phyloP scores from a whole-genome alignment of 1,284 basidiomycete genomes.

The Cutaneotrichosporon sp. region DNA sequence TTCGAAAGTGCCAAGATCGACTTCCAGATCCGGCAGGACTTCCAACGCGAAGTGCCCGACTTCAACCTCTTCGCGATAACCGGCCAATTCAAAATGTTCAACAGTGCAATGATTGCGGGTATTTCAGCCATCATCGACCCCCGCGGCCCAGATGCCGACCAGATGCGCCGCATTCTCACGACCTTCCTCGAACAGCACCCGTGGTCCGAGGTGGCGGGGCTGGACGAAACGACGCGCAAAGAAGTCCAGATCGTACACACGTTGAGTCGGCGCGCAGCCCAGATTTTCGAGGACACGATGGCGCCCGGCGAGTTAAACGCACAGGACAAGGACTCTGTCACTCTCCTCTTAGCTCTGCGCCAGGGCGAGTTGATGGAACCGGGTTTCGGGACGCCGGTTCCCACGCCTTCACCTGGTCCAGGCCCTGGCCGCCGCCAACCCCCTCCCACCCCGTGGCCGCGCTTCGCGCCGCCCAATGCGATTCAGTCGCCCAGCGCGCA shows the following conservation, averaged over 20 bases:
- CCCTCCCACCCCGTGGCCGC: conserved; percentile 19
- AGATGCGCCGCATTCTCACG: conserved; percentile 50
- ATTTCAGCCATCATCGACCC: conserved; percentile 54
- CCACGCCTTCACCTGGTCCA: background rate
- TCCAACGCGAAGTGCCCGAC: conserved; percentile 45
- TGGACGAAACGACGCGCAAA: conserved; percentile 52
- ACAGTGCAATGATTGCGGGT: conserved; percentile 53
- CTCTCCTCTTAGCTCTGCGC: conserved; percentile 46
- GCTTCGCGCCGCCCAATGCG: conserved; percentile 12
- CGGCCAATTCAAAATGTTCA: conserved; percentile 51
- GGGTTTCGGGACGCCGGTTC: conserved; percentile 1
- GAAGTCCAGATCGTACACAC: conserved; percentile 54
- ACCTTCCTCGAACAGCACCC: conserved; percentile 52
- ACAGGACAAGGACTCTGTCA: conserved; percentile 48
- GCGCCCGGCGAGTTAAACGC: conserved; percentile 42
- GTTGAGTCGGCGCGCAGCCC: conserved; percentile 46
- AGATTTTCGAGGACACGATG: conserved; percentile 49
- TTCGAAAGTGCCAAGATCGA: conserved; percentile 52
- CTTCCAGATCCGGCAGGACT: conserved; percentile 48
- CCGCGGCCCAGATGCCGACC: conserved; percentile 45
- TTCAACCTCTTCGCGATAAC: conserved; percentile 35
- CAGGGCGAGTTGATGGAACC: conserved; percentile 29
- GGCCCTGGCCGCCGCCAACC: background rate
- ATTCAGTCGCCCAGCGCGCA: conserved; percentile 31
- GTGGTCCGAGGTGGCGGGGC: conserved; percentile 39